Conservation (phyloP, 1,139 yeast species). For the Geotrichum candidum region DNA sequence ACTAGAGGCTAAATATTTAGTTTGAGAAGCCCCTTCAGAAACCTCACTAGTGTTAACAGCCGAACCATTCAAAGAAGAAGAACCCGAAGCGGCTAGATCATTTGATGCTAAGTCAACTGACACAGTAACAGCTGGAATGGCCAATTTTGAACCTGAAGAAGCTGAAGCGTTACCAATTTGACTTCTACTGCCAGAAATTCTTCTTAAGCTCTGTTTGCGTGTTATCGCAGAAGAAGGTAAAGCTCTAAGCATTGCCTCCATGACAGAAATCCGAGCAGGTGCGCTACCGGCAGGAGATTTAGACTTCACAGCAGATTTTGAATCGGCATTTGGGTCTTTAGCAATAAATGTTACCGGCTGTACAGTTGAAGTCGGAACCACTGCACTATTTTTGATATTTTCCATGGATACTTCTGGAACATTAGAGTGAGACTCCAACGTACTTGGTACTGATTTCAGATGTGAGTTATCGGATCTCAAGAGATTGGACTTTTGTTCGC, state of each 20-base stretch:
- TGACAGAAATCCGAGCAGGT: not conserved
- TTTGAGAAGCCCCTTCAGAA: too few species aligned
- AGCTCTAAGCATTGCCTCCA: not conserved
- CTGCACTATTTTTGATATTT: not conserved
- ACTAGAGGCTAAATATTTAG: too few species aligned
- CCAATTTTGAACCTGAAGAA: not conserved
- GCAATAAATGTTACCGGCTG: not conserved
- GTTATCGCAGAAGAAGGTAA: not conserved
- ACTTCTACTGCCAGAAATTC: not conserved
- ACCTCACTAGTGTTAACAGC: too few species aligned
- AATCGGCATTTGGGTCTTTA: not conserved
- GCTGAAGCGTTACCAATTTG: not conserved
- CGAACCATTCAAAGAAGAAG: too few species aligned
- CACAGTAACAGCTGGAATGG: not conserved
- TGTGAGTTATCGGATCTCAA: too few species aligned
- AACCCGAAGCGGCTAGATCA: too few species aligned
- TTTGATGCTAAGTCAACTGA: not conserved
- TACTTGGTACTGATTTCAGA: too few species aligned
- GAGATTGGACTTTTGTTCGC: too few species aligned
- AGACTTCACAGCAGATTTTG: not conserved
- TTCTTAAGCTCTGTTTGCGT: not conserved
- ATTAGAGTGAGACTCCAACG: not conserved
- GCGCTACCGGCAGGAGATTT: not conserved
- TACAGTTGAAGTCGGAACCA: not conserved
- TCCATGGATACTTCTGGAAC: not conserved